phyloP scores from a whole-genome alignment of 2,329 filamentous ascomycete genomes.

The Microthyrium microscopicum region DNA sequence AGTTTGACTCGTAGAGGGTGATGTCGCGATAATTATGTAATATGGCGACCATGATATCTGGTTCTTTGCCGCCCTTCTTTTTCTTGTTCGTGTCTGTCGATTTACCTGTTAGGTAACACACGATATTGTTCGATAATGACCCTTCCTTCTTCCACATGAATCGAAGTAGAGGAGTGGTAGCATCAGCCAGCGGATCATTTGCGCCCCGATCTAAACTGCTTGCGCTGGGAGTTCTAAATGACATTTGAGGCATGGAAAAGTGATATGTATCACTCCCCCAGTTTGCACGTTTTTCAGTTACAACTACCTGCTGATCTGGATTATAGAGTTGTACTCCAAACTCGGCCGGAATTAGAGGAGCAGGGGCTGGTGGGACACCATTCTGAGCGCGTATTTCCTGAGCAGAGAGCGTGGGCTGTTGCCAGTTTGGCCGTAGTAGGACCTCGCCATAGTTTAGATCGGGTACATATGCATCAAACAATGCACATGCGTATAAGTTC shows the following conservation, averaged over 20 bases:
- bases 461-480: slow-evolving; percentile 66
- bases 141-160: slow-evolving; percentile 87
- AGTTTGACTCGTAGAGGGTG: slow-evolving; percentile 85
- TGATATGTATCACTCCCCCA: slow-evolving; percentile 78
- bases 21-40: slow-evolving; percentile 62
- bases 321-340: slow-evolving; percentile 89
- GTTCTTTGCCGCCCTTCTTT: slow-evolving; percentile 63
- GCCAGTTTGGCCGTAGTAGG: slow-evolving; percentile 69
- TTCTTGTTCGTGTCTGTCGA: slow-evolving; percentile 39
- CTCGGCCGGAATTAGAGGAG: slow-evolving; percentile 57
- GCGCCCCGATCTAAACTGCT: slow-evolving; percentile 63
- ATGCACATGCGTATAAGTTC: slow-evolving; percentile 73
- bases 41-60: slow-evolving; percentile 86
- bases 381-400: slow-evolving; percentile 61
- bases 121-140: slow-evolving; percentile 71
- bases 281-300: slow-evolving; percentile 49
- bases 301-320: slow-evolving; percentile 64
- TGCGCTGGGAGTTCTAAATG: slow-evolving; percentile 63
- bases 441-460: slow-evolving; percentile 81
- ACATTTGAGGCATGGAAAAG: slow-evolving; percentile 78
- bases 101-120: slow-evolving; percentile 71
- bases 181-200: slow-evolving; percentile 37
- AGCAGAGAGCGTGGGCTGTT: slow-evolving; percentile 62
- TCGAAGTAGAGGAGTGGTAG: slow-evolving; percentile 50
- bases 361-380: slow-evolving; percentile 45